Conservation (phyloP, 208 protist genomes). For the Leishmania mexicana region DNA sequence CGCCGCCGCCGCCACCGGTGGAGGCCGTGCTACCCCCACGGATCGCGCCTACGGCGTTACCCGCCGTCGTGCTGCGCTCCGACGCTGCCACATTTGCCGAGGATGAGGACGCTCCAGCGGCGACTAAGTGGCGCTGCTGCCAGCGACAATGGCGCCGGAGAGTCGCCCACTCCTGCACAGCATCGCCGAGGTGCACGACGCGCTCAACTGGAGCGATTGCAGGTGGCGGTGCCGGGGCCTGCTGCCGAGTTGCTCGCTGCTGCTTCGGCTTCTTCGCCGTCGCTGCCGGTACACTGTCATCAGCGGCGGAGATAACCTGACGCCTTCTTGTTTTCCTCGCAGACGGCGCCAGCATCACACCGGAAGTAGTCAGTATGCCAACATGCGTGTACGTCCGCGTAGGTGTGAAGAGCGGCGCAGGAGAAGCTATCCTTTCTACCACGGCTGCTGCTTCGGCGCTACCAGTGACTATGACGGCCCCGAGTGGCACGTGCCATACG, state of each 20-base stretch:
- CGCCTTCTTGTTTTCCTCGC: not conserved
- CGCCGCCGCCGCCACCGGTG: not conserved
- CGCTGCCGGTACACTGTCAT: not conserved
- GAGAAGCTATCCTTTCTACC: not conserved
- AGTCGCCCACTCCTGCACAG: conserved; percentile 14
- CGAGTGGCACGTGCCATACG: not conserved
- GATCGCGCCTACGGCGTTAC: not conserved
- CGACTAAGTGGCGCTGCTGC: not conserved
- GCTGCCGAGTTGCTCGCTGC: not conserved
- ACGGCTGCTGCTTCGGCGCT: not conserved
- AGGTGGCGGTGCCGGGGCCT: too few relatives aligned
- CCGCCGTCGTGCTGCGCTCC: not conserved
- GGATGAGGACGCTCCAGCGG: not conserved
- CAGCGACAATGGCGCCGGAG: conserved; percentile 18
- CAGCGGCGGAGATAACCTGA: not conserved
- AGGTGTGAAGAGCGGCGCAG: not conserved
- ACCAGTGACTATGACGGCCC: not conserved
- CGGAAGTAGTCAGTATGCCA: not conserved
- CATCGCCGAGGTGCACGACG: conserved; percentile 6
- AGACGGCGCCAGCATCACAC: not conserved
- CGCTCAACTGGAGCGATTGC: not conserved
- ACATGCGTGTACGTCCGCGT: not conserved
- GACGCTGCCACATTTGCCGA: not conserved
- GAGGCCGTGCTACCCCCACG: not conserved
- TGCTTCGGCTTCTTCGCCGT: not conserved